Percentiles rank a stretch among this genome's conserved stretches.
Evolutionary conservation across 192 early-diverging fungal genomes (phyloP).

Genomic region (Entophlyctis luteolus): DNA sequence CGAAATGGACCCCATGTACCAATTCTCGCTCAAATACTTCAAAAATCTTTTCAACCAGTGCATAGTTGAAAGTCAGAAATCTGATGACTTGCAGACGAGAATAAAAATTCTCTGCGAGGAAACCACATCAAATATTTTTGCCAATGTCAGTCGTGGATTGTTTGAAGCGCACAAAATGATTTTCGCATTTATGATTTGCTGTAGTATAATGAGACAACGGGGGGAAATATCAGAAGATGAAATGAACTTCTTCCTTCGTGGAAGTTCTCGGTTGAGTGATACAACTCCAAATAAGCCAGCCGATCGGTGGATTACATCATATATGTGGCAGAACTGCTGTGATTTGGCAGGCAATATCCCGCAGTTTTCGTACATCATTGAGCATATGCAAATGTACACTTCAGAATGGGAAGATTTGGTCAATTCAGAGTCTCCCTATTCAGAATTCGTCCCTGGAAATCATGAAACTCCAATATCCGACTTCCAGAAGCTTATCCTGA

Average conservation of each 20-base stretch:
- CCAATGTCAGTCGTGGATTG: slow-evolving; percentile 56
- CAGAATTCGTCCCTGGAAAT: slow-evolving; percentile 40
- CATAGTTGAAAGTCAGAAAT: slow-evolving; percentile 47
- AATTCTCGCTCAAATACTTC: slow-evolving; percentile 62
- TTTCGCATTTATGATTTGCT: slow-evolving; percentile 59
- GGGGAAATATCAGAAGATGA: slow-evolving; percentile 41
- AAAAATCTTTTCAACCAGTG: slow-evolving; percentile 57
- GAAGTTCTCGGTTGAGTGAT: slow-evolving; percentile 32
- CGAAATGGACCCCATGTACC: slow-evolving; percentile 63
- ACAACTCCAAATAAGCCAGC: slow-evolving; percentile 42
- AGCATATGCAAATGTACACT: slow-evolving; percentile 49
- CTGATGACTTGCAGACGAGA: slow-evolving; percentile 41
- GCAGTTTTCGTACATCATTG: slow-evolving; percentile 45
- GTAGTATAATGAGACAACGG: slow-evolving; percentile 48
- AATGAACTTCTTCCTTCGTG: slow-evolving; percentile 61
- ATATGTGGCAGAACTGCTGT: slow-evolving; percentile 56
- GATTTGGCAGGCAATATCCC: slow-evolving; percentile 44
- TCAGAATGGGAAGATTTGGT: slow-evolving; percentile 48
- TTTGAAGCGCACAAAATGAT: slow-evolving; percentile 63
- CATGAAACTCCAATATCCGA: slow-evolving; percentile 32
- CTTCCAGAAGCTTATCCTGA: slow-evolving; percentile 49
- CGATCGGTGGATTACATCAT: slow-evolving; percentile 44
- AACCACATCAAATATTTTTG: slow-evolving; percentile 48
- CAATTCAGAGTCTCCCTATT: slow-evolving; percentile 42
- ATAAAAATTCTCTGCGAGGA: slow-evolving; percentile 53